Evolutionary conservation across 106 monocot species (phyloP).

Genomic region (Dendrobium chrysotoxum): DNA sequence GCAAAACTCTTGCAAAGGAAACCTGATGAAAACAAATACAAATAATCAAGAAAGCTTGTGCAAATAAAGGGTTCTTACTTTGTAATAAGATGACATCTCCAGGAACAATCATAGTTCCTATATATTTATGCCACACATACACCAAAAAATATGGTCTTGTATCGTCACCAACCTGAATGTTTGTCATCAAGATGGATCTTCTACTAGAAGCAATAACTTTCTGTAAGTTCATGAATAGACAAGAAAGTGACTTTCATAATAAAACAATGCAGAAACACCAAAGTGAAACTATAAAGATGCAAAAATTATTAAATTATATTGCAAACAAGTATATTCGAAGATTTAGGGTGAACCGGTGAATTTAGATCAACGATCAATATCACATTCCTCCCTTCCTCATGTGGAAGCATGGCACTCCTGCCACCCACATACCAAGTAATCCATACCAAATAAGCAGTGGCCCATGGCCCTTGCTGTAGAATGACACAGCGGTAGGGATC

Average conservation of each 20-base stretch:
- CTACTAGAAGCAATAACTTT: slow-evolving; percentile 18
- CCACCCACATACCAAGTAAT: too few species aligned
- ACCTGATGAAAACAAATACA: background rate
- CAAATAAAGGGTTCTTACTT: slow-evolving; percentile 27
- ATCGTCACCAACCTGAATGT: slow-evolving; percentile 41
- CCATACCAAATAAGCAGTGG: too few species aligned
- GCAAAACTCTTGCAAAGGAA: background rate
- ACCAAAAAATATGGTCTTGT: slow-evolving; percentile 37
- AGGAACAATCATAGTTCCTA: slow-evolving; percentile 23
- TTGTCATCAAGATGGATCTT: slow-evolving; percentile 22
- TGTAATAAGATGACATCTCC: slow-evolving; percentile 51
- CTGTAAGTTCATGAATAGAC: slow-evolving; percentile 5
- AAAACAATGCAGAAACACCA: background rate
- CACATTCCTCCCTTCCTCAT: too few species aligned
- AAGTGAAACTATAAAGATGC: background rate
- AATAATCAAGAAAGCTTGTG: background rate
- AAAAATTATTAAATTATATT: background rate
- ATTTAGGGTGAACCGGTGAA: too few species aligned
- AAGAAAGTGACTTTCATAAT: background rate
- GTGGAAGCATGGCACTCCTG: too few species aligned
- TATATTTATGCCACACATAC: slow-evolving; percentile 38
- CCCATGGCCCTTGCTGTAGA: too few species aligned
- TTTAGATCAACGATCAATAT: too few species aligned
- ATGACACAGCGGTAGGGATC: too few species aligned
- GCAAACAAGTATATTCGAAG: background rate